These are phyloP conservation scores for Micractinium sp. DNA, from an alignment of 139 green algal genomes.

Conservation along the genomic window DNA sequence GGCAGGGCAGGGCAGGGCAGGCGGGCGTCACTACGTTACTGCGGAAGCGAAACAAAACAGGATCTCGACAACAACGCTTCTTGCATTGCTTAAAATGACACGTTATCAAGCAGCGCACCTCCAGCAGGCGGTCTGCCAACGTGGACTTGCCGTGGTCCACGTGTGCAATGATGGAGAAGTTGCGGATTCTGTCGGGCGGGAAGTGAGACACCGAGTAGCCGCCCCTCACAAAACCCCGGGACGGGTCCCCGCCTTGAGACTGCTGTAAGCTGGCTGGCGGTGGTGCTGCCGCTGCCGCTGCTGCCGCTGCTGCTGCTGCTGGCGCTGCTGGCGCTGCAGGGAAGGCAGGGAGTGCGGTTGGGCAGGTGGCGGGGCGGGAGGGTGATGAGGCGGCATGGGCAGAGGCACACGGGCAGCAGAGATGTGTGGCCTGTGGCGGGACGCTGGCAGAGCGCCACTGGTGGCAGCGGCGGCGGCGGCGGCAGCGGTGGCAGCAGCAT, in stretches of 20 bases:
- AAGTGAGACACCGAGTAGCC: conserved; percentile 42
- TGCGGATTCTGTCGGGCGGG: conserved; percentile 66
- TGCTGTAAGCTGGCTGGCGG: too few relatives aligned
- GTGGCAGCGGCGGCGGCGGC: neutral
- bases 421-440: neutral
- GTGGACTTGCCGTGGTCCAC: conserved; percentile 92
- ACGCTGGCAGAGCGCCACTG: neutral
- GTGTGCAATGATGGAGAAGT: conserved; percentile 91
- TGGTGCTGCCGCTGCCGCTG: neutral
- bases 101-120: neutral
- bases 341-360: neutral
- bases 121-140: conserved; percentile 75
- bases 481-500: neutral
- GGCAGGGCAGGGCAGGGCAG: too few relatives aligned
- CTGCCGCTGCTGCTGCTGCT: too few relatives aligned
- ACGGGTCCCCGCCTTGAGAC: neutral
- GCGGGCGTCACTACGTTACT: too few relatives aligned
- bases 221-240: conserved; percentile 36
- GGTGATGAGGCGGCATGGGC: neutral
- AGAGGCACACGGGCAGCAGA: neutral
- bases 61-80: too few relatives aligned
- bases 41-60: too few relatives aligned
- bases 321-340: neutral
- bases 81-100: too few relatives aligned
- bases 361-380: neutral